Evolutionary conservation across 441 rosid species (phyloP), one percentile per base, ranked within the genome.

Genomic region (Populus hybrid): DNA sequence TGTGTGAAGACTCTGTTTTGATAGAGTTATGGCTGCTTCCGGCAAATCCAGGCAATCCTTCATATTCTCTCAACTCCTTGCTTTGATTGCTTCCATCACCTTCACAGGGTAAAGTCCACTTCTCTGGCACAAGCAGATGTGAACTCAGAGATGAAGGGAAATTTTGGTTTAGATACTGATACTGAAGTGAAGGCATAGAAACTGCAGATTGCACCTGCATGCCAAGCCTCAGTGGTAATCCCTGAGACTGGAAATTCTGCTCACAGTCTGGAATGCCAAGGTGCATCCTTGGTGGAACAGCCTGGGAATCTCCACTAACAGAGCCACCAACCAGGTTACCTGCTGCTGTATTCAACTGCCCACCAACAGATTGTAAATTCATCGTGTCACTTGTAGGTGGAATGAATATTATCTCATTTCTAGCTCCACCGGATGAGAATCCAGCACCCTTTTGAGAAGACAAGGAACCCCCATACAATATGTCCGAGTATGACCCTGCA

Each of bases 191-290:
- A 78, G 88, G 83, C 76, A 82, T 67, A 69, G 85, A 78, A 76
- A 78, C 81, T 32, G 77, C 78, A 8, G 88, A 83, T 8, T 80
- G 81, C 81, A 86, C 84, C 74, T 87, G 92, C 18, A 92, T 87
- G 74, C 97, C 91, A 59, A 95, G 98, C 76, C 93, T 93, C 38
- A 95, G 89, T 36, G 97, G 89, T 74, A 93, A 85, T 34, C 97
- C 95, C 28, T 90, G 94, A 28, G 84, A 74, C 61, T 86, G 92
- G 81, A 85, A 83, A 77, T 84, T 92, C 19, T 81, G 89, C 75
- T 86, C 87, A 14, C 81, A 73, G 35, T 81, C 84, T 9, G 78
- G 72, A 74, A 84, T 78, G 57, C 81, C 70, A 59, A 76, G 76
- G 10, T 79, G 83, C 21, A 84, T 76, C 74, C 82, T 72, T 9